A percentile compares a stretch with the other conserved stretches of the same genome.
phyloP scores from a whole-genome alignment of 306 rosid genomes.

The Mimosa pudica region DNA sequence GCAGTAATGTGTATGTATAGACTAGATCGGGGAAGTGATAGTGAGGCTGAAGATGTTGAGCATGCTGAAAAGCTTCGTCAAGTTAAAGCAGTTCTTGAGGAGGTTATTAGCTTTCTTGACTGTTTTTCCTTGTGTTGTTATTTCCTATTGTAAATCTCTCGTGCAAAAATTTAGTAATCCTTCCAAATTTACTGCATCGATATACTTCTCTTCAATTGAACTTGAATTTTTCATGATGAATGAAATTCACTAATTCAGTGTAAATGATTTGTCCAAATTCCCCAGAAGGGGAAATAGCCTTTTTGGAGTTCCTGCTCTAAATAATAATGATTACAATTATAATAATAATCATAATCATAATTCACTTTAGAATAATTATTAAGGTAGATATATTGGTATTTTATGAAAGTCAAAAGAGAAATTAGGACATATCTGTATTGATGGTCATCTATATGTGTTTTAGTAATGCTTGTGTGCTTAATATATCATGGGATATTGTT shows the following conservation, averaged over 20 bases:
- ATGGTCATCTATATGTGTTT: conserved; percentile 14
- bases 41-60: conserved; percentile 93
- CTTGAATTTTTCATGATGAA: too few relatives aligned
- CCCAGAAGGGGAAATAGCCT: too few relatives aligned
- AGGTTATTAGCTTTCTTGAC: conserved; percentile 55
- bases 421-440: conserved; percentile 9
- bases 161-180: conserved; percentile 18
- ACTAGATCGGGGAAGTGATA: conserved; percentile 84
- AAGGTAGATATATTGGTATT: too few relatives aligned
- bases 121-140: conserved; percentile 27
- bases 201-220: not conserved
- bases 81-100: conserved; percentile 99
- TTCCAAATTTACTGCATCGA: conserved; percentile 18
- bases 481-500: conserved; percentile 16
- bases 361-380: too few relatives aligned
- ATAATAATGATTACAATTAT: too few relatives aligned
- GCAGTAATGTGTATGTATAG: conserved; percentile 50
- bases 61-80: conserved; percentile 99
- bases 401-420: not conserved
- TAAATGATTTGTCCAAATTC: too few relatives aligned
- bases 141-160: not conserved
- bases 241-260: too few relatives aligned
- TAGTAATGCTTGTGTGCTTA: conserved; percentile 21
- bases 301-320: too few relatives aligned
- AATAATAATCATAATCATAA: too few relatives aligned